Evolutionary conservation across 2,329 filamentous ascomycete genomes (phyloP), one percentile per base, ranked within the genome.

Genomic region (Exophiala bonariae): DNA sequence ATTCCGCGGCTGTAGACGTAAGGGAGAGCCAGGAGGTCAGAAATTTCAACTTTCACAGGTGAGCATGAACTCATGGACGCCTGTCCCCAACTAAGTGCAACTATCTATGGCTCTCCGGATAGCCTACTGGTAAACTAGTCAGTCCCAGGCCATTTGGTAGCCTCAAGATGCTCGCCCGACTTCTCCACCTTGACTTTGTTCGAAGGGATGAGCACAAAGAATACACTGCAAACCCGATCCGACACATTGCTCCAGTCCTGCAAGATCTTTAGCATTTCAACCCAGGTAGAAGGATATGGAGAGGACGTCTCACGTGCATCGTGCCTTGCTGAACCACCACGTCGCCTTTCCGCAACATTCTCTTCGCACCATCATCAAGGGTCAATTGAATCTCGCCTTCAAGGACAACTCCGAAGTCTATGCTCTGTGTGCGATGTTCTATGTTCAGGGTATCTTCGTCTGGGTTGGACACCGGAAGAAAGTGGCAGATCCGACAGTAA

Each of bases 341-440:
- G 55, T 81, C 78, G 2, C 78, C 78, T 4, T 68, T 63, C 33
- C 63, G 61, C 67, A 81, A 62, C 17, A 65, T 46, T 31, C 66
- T 66, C 40, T 61, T 66, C 45, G 73, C 74, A 1, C 77, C 76
- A 13, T 70, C 70, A 45, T 78, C 77, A 3, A 80, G 61, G 3
- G 71, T 44, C 59, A 79, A 66, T 49, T 77, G 73, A 18, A 80
- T 55, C 55, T 70, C 66, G 2, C 78, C 78, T 50, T 80, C 76
- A 5, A 80, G 53, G 2, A 80, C 68, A 39, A 79, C 66, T 1
- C 75, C 77, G 49, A 74, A 80, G 54, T 80, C 77, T 3, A 80
- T 61, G 19, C 68, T 75, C 51, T 74, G 66, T 1, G 76, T 79
- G n/a, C 77, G 70, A 53, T 80, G 78, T 66, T 78, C 38, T 18